These are phyloP conservation scores for Lipomyces sp. DNA, from an alignment of 805 yeast species.

Conservation along the genomic window DNA sequence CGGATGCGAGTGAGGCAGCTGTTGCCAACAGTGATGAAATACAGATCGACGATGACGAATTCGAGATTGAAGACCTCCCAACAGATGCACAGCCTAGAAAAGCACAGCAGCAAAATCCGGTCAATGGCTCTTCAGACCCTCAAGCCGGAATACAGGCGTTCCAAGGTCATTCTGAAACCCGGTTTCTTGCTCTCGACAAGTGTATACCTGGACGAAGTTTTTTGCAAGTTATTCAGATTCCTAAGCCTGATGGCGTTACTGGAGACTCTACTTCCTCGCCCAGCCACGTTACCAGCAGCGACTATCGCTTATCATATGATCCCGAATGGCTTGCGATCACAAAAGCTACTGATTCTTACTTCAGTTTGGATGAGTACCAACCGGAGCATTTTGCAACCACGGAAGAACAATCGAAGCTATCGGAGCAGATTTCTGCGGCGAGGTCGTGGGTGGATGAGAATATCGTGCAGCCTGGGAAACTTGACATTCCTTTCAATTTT, in stretches of 20 bases:
- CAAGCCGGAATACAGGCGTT: neutral
- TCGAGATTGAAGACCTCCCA: neutral
- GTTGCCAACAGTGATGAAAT: neutral
- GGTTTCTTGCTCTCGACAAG: constrained; percentile 80
- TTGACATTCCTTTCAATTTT: constrained; percentile 36
- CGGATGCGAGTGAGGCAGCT: neutral
- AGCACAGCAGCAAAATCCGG: too few relatives aligned
- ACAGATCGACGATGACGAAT: neutral
- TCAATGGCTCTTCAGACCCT: neutral
- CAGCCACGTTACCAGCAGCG: neutral
- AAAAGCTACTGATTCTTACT: constrained; percentile 31
- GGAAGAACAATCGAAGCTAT: constrained; percentile 12
- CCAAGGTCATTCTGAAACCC: constrained; percentile 36
- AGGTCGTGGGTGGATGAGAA: constrained; percentile 36
- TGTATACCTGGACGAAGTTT: constrained; percentile 65
- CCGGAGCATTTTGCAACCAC: constrained; percentile 8
- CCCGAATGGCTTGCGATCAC: constrained; percentile 41
- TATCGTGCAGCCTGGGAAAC: constrained; percentile 28
- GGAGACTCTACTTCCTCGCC: too few relatives aligned
- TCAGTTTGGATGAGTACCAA: constrained; percentile 10
- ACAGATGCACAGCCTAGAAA: neutral
- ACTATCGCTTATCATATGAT: constrained; percentile 32
- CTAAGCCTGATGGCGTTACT: neutral
- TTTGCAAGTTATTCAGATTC: constrained; percentile 45
- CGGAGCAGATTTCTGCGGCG: constrained; percentile 25